Evolutionary conservation across 345 rosid genomes (phyloP).

Genomic region (Orychophragmus violaceus): DNA sequence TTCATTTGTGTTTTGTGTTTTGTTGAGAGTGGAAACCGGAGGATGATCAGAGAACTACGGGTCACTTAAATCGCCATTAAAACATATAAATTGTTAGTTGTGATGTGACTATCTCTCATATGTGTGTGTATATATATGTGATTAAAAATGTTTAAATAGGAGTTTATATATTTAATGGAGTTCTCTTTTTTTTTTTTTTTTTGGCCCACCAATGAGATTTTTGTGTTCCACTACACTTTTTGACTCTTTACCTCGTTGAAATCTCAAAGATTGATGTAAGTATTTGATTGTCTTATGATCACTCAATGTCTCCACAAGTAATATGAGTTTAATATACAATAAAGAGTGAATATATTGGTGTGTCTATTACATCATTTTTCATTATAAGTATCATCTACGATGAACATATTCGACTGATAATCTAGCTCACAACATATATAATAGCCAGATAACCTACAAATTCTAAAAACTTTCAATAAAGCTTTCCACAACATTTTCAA

Average conservation of each 20-base stretch:
- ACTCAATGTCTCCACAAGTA: not conserved
- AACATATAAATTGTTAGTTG: slow-evolving; percentile 19
- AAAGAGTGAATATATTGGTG: not conserved
- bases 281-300: slow-evolving; percentile 23
- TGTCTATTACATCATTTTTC: not conserved
- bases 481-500: not conserved
- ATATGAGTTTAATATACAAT: not conserved
- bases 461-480: not conserved
- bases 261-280: slow-evolving; percentile 22
- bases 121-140: slow-evolving; percentile 10
- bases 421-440: not conserved
- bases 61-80: slow-evolving; percentile 39
- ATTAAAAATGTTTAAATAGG: not conserved
- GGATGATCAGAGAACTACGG: slow-evolving; percentile 43
- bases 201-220: slow-evolving; percentile 21
- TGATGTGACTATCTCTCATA: slow-evolving; percentile 37
- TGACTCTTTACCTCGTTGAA: slow-evolving; percentile 31
- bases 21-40: slow-evolving; percentile 43
- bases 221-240: slow-evolving; percentile 26
- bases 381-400: not conserved
- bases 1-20: no score
- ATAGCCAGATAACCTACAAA: not conserved
- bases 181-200: slow-evolving; percentile 3
- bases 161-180: slow-evolving; percentile 17
- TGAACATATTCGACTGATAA: not conserved